Evolutionary conservation across 768 basidiomycete species (phyloP), one percentile per base, ranked within the genome.

Genomic region (Tylopilus cervinicoccineus): DNA sequence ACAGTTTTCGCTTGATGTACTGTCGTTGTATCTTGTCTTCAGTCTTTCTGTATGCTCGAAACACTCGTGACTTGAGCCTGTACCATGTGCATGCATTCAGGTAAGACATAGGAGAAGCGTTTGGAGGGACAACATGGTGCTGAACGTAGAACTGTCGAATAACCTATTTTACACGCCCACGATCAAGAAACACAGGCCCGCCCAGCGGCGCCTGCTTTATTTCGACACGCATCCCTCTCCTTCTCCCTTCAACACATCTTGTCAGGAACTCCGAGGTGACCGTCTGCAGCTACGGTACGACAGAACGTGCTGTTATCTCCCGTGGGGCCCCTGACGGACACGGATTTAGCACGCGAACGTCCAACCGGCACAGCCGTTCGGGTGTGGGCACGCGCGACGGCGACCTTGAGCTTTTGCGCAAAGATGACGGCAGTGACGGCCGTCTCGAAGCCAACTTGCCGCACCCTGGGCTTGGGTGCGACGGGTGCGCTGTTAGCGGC

Each of bases 351-450:
- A 29, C 55, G 47, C 8, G 45, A 28, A 26, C 45, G 56, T 6
- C 49, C 43, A 17, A 41, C 13, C 5, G 46, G 34, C 10, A 17
- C 16, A 13, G 23, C 23, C 17, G 28, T 36, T 22, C 32, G 34
- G 24, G 5, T 17, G 19, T 32, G 55, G 13, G 59, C 39, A 8
- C 48, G 52, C 22, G 53, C 53, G 19, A 42, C 56, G 19, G 57
- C 50, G 20, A 43, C 38, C 51, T 62, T 59, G 37, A 61, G 60
- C 38, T 52, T 61, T 17, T 56, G 53, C 5, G 56, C 43, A 45
- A 61, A 62, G 45, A 61, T 38, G 43, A 59, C 41, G 0, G 57
- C 60, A 16, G 47, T 56, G 31, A 61, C 60, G 6, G 50, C 60
- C 14, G 57, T 61, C 50, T 59, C 54, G 17, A 61, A 61, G 38